phyloP scores from a whole-genome alignment of 75 land plant genomes.

The Gnetum montanum region DNA sequence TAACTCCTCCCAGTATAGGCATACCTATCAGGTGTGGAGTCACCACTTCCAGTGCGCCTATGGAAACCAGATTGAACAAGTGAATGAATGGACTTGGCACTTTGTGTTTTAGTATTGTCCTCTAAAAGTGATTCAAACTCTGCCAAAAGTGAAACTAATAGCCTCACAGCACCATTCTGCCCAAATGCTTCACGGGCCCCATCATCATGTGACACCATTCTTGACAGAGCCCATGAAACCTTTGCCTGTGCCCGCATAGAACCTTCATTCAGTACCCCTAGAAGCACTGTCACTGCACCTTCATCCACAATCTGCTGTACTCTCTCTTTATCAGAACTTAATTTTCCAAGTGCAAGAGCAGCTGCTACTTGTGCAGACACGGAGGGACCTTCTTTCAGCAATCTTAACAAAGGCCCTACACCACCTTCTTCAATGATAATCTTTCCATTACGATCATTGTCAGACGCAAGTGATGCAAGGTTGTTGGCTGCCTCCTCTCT shows the following conservation, averaged over 20 bases:
- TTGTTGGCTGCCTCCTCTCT: slow-evolving; percentile 53
- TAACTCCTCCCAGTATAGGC: not conserved
- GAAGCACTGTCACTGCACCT: slow-evolving; percentile 38
- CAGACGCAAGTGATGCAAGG: slow-evolving; percentile 29
- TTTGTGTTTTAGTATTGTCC: slow-evolving; percentile 6
- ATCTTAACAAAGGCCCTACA: slow-evolving; percentile 40
- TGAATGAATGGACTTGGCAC: slow-evolving; percentile 32
- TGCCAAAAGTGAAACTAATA: slow-evolving; percentile 56
- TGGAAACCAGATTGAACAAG: slow-evolving; percentile 33
- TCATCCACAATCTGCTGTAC: slow-evolving; percentile 25
- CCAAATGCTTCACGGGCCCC: slow-evolving; percentile 44
- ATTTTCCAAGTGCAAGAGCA: slow-evolving; percentile 30
- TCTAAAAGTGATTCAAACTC: slow-evolving; percentile 30
- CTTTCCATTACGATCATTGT: slow-evolving; percentile 59
- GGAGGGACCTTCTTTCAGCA: slow-evolving; percentile 42
- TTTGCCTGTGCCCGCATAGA: slow-evolving; percentile 51
- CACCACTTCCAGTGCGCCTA: not conserved
- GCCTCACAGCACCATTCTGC: slow-evolving; percentile 40
- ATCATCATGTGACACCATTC: slow-evolving; percentile 30
- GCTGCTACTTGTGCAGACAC: slow-evolving; percentile 55
- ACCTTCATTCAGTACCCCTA: slow-evolving; percentile 25
- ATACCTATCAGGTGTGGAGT: not conserved
- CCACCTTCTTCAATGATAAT: slow-evolving; percentile 83
- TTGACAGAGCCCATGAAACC: slow-evolving; percentile 45
- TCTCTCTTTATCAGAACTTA: slow-evolving; percentile 34